These are phyloP conservation scores for Cocos nucifera DNA, from an alignment of 176 grass and related monocot genomes.

Conservation along the genomic window DNA sequence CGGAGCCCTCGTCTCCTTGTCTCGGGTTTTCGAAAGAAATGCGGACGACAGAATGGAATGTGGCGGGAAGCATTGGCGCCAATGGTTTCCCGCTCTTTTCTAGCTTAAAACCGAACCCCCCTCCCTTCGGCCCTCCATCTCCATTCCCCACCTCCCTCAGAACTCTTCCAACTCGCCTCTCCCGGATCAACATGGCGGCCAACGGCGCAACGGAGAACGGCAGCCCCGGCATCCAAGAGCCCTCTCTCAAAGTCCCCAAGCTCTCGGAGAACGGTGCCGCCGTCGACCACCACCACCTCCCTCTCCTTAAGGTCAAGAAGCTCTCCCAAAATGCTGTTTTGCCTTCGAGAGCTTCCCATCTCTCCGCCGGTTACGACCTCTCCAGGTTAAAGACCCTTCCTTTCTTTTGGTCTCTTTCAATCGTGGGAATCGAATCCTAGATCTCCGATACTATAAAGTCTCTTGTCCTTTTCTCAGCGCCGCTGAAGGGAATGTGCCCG, in stretches of 20 bases:
- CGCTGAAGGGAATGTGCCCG: conserved; percentile 38
- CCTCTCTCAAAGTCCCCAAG: conserved; percentile 43
- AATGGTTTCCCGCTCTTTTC: conserved; percentile 18
- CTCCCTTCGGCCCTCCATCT: background rate
- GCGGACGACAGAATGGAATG: background rate
- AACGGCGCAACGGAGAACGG: conserved; percentile 20
- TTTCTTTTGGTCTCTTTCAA: background rate
- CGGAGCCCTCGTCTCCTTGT: too few species aligned
- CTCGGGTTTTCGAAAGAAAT: too few species aligned
- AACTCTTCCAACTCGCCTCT: background rate
- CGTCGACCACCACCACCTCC: background rate
- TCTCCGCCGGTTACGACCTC: conserved; percentile 88
- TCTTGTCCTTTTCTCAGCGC: conserved; percentile 26
- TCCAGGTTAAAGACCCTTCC: conserved; percentile 33
- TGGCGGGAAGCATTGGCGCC: conserved; percentile 59
- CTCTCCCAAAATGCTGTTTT: conserved; percentile 64
- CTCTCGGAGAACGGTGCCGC: conserved; percentile 2
- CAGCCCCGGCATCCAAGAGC: conserved; percentile 26
- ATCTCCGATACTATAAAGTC: too few species aligned
- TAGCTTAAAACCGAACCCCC: conserved; percentile 1
- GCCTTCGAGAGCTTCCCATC: conserved; percentile 56
- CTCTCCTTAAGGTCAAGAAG: conserved; percentile 70
- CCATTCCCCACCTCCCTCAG: background rate
- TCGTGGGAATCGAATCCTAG: too few species aligned
- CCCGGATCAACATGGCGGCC: conserved; percentile 3